Conservation (phyloP, 345 rosid genomes). For the Conringia planisiliqua region DNA sequence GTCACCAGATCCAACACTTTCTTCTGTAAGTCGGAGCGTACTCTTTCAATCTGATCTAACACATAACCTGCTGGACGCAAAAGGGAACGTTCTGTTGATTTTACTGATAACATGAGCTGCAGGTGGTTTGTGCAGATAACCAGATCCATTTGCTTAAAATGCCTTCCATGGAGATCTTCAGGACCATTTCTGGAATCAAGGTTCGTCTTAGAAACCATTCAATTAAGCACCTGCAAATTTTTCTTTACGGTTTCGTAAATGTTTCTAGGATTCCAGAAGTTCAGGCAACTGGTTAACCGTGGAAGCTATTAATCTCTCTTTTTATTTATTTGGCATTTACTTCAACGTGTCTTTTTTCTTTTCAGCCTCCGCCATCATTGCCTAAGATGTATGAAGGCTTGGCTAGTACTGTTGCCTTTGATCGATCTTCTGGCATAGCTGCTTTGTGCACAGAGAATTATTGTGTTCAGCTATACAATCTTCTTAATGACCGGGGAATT, state of each 20-base stretch:
- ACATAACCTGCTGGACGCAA: neutral
- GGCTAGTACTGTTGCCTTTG: constrained; percentile 58
- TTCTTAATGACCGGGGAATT: constrained; percentile 71
- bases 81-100: neutral
- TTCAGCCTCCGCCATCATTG: constrained; percentile 71
- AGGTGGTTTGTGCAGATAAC: constrained; percentile 98
- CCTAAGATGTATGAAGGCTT: constrained; percentile 49
- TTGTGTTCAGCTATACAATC: constrained; percentile 80
- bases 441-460: constrained; percentile 80
- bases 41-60: neutral
- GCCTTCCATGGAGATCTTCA: constrained; percentile 86
- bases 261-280: neutral
- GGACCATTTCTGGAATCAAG: constrained; percentile 91
- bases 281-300: neutral
- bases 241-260: neutral
- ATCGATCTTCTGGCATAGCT: constrained; percentile 60
- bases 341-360: constrained; percentile 14
- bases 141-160: constrained; percentile 83
- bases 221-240: neutral
- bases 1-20: constrained; percentile 82
- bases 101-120: constrained; percentile 35
- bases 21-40: constrained; percentile 60
- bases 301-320: neutral
- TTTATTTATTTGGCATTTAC: constrained; percentile 2
- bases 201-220: constrained; percentile 37